Conservation (phyloP, 2,329 filamentous ascomycete genomes). For the Aspergillus jensenii region DNA sequence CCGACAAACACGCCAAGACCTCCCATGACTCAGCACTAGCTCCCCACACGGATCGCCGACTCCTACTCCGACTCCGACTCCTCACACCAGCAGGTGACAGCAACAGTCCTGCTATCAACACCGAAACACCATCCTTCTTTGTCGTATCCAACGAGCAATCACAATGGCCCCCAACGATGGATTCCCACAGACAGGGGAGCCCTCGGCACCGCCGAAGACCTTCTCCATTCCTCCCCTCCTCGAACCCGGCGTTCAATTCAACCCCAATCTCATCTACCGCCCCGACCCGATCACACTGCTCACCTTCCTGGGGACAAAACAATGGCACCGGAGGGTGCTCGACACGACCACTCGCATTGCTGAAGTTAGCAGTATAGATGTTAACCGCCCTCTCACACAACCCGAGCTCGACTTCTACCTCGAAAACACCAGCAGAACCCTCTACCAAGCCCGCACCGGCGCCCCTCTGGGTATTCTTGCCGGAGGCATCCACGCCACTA, state of each 20-base stretch:
- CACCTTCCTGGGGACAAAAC: slow-evolving; percentile 24
- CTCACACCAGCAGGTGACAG: no score
- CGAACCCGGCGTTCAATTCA: slow-evolving; percentile 14
- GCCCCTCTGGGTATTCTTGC: slow-evolving; percentile 11
- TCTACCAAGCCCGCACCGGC: slow-evolving; percentile 24
- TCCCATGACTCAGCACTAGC: neutral
- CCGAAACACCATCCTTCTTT: no score
- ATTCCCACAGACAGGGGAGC: slow-evolving; percentile 8
- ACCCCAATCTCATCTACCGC: slow-evolving; percentile 24
- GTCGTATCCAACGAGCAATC: neutral
- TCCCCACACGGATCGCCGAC: neutral
- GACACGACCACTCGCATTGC: slow-evolving; percentile 12
- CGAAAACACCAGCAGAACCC: slow-evolving; percentile 16
- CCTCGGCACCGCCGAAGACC: neutral
- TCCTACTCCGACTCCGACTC: no score
- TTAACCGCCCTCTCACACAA: slow-evolving; percentile 31
- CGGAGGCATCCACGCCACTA: neutral
- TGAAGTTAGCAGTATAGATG: slow-evolving; percentile 20
- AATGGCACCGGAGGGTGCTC: slow-evolving; percentile 19
- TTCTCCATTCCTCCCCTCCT: neutral
- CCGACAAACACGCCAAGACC: neutral
- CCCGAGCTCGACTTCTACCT: slow-evolving; percentile 36
- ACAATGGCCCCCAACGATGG: slow-evolving; percentile 29
- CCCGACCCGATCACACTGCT: slow-evolving; percentile 29
- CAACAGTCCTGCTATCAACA: no score